A percentile compares a stretch with the other conserved stretches of the same genome.
phyloP scores from a whole-genome alignment of 2,329 filamentous ascomycete genomes.

The Biscogniauxia marginata region DNA sequence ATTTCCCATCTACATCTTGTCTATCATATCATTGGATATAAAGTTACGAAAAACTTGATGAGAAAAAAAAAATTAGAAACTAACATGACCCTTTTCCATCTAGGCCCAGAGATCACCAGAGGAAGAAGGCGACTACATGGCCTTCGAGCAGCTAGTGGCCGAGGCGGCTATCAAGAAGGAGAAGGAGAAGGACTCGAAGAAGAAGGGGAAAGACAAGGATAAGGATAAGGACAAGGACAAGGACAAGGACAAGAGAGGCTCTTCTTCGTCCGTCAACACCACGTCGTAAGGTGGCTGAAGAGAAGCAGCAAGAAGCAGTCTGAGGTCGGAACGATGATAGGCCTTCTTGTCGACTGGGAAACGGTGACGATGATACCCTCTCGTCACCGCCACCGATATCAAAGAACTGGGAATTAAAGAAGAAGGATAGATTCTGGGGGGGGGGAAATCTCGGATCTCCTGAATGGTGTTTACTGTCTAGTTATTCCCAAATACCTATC shows the following conservation, averaged over 20 bases:
- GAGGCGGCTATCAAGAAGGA: constrained; percentile 96
- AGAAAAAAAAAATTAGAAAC: constrained; percentile 4
- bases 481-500: background rate
- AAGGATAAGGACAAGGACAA: constrained; percentile 38
- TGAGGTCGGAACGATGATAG: too few species aligned
- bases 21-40: background rate
- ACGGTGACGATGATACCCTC: too few species aligned
- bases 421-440: too few species aligned
- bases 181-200: constrained; percentile 76
- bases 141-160: constrained; percentile 95
- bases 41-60: too few species aligned
- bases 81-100: constrained; percentile 3
- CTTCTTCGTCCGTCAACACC: background rate
- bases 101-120: constrained; percentile 87
- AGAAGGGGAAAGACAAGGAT: constrained; percentile 58
- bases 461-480: too few species aligned
- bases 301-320: constrained; percentile 26
- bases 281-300: constrained; percentile 3
- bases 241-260: constrained; percentile 28
- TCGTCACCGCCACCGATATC: too few species aligned
- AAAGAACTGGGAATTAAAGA: too few species aligned
- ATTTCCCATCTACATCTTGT: background rate
- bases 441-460: too few species aligned
- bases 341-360: too few species aligned
- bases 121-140: constrained; percentile 98